These are phyloP conservation scores for Danielia reshetovae DNA, from an alignment of 805 yeast species.

Conservation along the genomic window DNA sequence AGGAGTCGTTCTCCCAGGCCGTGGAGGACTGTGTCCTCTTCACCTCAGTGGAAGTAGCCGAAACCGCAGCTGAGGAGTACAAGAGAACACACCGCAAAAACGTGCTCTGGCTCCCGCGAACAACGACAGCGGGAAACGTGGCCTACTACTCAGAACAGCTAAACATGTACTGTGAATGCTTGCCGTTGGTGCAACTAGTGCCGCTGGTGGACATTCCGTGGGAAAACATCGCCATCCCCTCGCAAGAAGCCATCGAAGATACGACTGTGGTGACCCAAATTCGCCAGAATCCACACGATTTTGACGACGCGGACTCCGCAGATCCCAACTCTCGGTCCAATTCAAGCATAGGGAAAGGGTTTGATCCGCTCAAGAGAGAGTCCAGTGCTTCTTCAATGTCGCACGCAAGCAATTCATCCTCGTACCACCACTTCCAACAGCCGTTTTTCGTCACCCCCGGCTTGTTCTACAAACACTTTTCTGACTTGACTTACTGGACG, in stretches of 20 bases:
- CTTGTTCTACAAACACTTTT: slow-evolving; percentile 54
- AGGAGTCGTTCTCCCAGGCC: slow-evolving; percentile 1
- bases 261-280: slow-evolving; percentile 13
- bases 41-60: slow-evolving; percentile 27
- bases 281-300: slow-evolving; percentile 1
- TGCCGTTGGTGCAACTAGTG: slow-evolving; percentile 44
- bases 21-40: slow-evolving; percentile 3
- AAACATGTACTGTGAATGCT: slow-evolving; percentile 52
- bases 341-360: slow-evolving; percentile 14
- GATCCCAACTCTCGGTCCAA: slow-evolving; percentile 7
- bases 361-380: slow-evolving; percentile 34
- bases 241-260: slow-evolving; percentile 19
- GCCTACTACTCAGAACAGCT: slow-evolving; percentile 59
- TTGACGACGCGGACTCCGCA: neutral
- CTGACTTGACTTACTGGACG: slow-evolving; percentile 61
- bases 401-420: slow-evolving; percentile 21
- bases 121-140: slow-evolving; percentile 51
- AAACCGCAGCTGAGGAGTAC: slow-evolving; percentile 22
- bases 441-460: slow-evolving; percentile 38
- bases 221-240: slow-evolving; percentile 24
- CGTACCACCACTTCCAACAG: slow-evolving; percentile 40
- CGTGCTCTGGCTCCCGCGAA: slow-evolving; percentile 57
- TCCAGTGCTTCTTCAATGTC: slow-evolving; percentile 34
- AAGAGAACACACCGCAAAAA: slow-evolving; percentile 15
- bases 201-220: slow-evolving; percentile 17